Base-by-base conservation (phyloP, 352 stramenopile genomes). In the Phytophthora colocasiae region DNA sequence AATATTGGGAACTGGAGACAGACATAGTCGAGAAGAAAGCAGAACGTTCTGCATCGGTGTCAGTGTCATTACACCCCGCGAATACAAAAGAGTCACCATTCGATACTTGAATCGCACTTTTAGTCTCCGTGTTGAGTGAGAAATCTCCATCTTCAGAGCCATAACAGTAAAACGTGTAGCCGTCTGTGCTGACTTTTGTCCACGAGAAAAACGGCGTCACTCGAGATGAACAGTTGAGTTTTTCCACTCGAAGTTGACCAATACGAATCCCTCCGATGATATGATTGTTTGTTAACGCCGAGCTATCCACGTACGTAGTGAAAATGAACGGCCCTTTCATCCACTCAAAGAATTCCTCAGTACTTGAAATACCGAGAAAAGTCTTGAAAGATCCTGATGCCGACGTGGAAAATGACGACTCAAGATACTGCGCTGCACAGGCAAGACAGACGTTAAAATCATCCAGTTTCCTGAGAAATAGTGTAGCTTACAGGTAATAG, bases 201-300 rank as follows among this genome's bases (percentile, higher is more conserved):
- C 29, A 53, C 7, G 49, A 55, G 22, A 80, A 78, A 55, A 74
- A 88, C 11, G 60, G 50, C 1, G 57, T 64, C 15, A 77, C 31
- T 32, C 77, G 63, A 32, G 56, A 59, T 7, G 77, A 76, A 54
- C 80, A 89, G 44, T 80, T 70, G 24, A 55, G 47, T 3, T 22
- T 58, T 14, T 65, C 6, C 19, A 82, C 77, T 14, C 80, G 75
- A 11, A 89, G 68, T 51, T 86, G 75, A 0, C 75, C 80, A 54
- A 89, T 69, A 27, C 75, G 72, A 39, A 87, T 68, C 15, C 64
- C 77, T 26, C 80, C 80, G 12, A 89, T 56, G 44, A 88, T 67
- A 38, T 43, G 72, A 27, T 64, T 64, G 29, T 61, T 82, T 22
- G 41, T 77, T 26, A 71, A 56, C 10, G 19, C 4, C 4, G 40